Percentiles rank a stretch among this genome's conserved stretches.
Evolutionary conservation across 257 asterid genomes (phyloP).

Genomic region (Henckelia pumila): DNA sequence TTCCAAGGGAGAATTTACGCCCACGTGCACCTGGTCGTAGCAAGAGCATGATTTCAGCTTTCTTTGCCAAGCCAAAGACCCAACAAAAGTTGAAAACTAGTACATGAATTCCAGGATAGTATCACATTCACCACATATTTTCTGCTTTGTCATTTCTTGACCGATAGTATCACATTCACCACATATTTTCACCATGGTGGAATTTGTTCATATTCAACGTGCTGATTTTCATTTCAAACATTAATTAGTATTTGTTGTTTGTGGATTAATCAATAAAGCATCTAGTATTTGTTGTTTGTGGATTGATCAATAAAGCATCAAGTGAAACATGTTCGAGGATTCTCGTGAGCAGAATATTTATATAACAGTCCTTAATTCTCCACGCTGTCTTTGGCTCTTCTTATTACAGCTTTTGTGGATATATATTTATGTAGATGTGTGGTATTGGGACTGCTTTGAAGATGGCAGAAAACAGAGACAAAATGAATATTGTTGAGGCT

Average conservation of each 20-base stretch:
- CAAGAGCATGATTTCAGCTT: constrained; percentile 64
- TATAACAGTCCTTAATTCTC: not conserved
- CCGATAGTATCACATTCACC: not conserved
- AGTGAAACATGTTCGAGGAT: not conserved
- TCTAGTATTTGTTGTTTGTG: not conserved
- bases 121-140: not conserved
- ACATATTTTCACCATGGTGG: not conserved
- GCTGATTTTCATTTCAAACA: not conserved
- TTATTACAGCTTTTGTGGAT: too few species aligned
- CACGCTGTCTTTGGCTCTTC: not conserved
- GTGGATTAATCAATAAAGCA: not conserved
- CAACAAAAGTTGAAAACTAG: not conserved
- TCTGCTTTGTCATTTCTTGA: too few species aligned
- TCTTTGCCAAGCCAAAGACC: constrained; percentile 36
- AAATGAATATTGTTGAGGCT: too few species aligned
- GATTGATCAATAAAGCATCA: not conserved
- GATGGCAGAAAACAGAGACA: too few species aligned
- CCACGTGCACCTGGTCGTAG: constrained; percentile 54
- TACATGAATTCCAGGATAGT: not conserved
- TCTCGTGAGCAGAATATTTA: not conserved
- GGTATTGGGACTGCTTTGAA: too few species aligned
- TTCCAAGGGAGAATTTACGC: constrained; percentile 37
- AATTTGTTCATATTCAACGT: not conserved
- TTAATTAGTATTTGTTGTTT: not conserved
- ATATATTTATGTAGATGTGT: too few species aligned